Evolutionary conservation across 495 filamentous ascomycete genomes (phyloP).

Genomic region (Lindgomyces ingoldianus): DNA sequence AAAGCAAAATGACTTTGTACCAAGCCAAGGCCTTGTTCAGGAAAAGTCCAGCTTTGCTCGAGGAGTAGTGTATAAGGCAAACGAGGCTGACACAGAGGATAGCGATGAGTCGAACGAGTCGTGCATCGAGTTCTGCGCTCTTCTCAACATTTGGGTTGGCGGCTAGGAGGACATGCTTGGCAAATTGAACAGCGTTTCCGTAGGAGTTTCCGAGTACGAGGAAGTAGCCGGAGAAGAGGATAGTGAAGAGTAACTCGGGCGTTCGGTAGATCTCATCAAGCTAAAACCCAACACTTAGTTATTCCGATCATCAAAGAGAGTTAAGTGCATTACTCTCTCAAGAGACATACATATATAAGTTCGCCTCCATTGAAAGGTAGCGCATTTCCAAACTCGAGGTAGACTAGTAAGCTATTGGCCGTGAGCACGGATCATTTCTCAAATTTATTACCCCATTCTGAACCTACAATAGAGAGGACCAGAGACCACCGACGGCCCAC

Average conservation of each 20-base stretch:
- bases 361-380: constrained; percentile 20
- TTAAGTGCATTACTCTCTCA: background rate
- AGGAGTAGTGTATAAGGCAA: constrained; percentile 22
- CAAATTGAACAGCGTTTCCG: constrained; percentile 19
- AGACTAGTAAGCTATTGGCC: constrained; percentile 5
- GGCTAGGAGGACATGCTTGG: constrained; percentile 19
- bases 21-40: constrained; percentile 15
- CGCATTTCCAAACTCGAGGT: constrained; percentile 15
- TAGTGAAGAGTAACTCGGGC: constrained; percentile 8
- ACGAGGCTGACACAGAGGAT: constrained; percentile 8
- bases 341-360: constrained; percentile 21
- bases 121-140: constrained; percentile 18
- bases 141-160: background rate
- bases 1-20: constrained; percentile 14
- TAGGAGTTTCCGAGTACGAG: constrained; percentile 7
- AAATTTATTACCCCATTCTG: too few species aligned
- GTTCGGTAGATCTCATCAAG: constrained; percentile 12
- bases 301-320: background rate
- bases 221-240: constrained; percentile 19
- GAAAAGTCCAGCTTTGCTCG: constrained; percentile 10
- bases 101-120: constrained; percentile 21
- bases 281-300: background rate
- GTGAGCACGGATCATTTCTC: background rate
- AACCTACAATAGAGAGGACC: background rate
- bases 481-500: background rate